Conservation (phyloP, 2,329 filamentous ascomycete species). For the Leptographium wingfieldii region DNA sequence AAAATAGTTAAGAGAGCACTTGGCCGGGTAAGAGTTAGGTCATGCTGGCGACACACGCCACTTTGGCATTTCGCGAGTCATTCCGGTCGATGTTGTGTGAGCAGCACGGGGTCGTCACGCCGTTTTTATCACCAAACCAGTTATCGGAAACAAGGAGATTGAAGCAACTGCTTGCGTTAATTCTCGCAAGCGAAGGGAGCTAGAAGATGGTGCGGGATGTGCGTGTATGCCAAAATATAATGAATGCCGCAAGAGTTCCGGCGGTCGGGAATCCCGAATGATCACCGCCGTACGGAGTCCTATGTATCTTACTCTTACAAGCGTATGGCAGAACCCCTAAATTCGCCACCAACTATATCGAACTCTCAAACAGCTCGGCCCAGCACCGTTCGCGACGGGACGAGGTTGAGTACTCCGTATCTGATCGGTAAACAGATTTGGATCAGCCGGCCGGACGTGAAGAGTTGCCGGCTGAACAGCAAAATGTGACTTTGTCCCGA, state of each 20-base stretch:
- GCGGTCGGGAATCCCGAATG: neutral
- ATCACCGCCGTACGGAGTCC: neutral
- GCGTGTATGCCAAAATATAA: neutral
- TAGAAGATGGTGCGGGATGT: neutral
- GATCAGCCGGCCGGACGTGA: neutral
- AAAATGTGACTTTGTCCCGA: neutral
- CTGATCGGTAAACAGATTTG: neutral
- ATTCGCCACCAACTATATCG: neutral
- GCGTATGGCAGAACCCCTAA: neutral
- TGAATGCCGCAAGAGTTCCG: neutral
- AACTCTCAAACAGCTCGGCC: neutral
- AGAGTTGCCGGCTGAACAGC: neutral
- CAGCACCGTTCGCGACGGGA: no score
- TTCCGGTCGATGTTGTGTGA: neutral
- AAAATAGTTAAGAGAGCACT: no score
- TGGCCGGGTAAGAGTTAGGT: neutral
- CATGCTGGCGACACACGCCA: neutral
- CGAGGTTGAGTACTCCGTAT: neutral
- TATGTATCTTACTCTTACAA: neutral
- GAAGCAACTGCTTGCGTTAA: neutral
- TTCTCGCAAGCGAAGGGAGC: neutral
- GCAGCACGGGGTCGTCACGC: neutral
- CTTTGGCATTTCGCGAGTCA: neutral
- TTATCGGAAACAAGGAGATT: neutral
- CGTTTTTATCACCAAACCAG: neutral